Evolutionary conservation across 345 rosid genomes (phyloP).

Genomic region (Trapa bicornis): DNA sequence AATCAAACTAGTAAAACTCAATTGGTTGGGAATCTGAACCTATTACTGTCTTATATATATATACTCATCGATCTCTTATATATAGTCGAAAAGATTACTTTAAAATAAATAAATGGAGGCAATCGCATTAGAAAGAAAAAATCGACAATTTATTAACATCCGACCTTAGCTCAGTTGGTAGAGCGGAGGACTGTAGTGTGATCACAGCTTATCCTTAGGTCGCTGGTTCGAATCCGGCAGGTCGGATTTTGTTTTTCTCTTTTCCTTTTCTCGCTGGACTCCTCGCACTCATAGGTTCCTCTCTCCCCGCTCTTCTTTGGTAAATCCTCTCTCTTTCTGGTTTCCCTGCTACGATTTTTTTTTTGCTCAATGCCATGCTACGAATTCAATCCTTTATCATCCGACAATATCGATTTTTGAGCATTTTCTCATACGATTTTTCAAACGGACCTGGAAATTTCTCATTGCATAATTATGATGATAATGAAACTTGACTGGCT

Average conservation of each 20-base stretch:
- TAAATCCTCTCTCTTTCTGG: background rate
- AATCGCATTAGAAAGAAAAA: too few relatives aligned
- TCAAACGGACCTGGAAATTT: too few relatives aligned
- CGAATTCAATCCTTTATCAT: background rate
- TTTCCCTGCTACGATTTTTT: too few relatives aligned
- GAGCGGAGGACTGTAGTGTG: conserved; percentile 99
- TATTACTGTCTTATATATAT: too few relatives aligned
- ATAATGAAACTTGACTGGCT: background rate
- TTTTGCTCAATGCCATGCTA: too few relatives aligned
- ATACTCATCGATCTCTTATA: too few relatives aligned
- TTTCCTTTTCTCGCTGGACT: background rate
- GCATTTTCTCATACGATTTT: too few relatives aligned
- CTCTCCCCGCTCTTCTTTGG: background rate
- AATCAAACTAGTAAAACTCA: too few relatives aligned
- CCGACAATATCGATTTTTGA: background rate
- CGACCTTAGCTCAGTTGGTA: conserved; percentile 50
- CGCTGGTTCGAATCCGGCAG: conserved; percentile 55
- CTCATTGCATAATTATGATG: background rate
- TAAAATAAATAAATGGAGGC: too few relatives aligned
- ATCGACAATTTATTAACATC: background rate
- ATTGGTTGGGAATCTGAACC: too few relatives aligned
- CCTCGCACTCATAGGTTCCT: conserved; percentile 25
- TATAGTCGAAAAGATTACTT: too few relatives aligned
- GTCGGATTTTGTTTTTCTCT: conserved; percentile 10
- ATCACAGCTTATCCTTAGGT: conserved; percentile 16